Evolutionary conservation across 768 basidiomycete species (phyloP).

Genomic region (Kwoniella dejecticola): DNA sequence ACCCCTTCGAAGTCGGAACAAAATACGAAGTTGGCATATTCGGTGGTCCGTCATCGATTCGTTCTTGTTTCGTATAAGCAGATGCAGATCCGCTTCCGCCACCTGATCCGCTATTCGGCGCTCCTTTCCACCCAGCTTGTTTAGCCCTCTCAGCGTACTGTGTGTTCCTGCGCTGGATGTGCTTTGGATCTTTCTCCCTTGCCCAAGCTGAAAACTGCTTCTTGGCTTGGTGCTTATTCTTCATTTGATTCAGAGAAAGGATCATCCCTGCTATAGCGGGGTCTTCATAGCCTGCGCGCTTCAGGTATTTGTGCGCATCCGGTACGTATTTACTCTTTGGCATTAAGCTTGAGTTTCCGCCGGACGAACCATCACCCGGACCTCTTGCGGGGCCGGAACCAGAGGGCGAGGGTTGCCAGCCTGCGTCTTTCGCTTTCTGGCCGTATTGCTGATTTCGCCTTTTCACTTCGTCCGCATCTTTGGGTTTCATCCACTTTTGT

Average conservation of each 20-base stretch:
- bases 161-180: conserved; percentile 11
- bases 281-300: conserved; percentile 6
- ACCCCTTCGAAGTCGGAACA: background rate
- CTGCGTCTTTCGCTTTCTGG: background rate
- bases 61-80: no score
- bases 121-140: conserved; percentile 2
- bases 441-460: conserved; percentile 19
- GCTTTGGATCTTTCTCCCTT: conserved; percentile 6
- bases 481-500: conserved; percentile 6
- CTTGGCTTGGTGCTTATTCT: conserved; percentile 8
- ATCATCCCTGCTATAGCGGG: conserved; percentile 25
- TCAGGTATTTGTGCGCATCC: no score
- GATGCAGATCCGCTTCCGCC: background rate
- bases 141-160: conserved; percentile 15
- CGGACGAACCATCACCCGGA: no score
- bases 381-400: no score
- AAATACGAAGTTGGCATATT: conserved; percentile 9
- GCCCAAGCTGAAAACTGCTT: conserved; percentile 11
- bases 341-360: no score
- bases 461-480: conserved; percentile 3
- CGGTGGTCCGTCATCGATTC: conserved; percentile 1
- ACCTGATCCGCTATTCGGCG: no score
- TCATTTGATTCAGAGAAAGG: background rate
- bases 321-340: no score
- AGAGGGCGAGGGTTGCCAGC: no score